A percentile compares a stretch with the other conserved stretches of the same genome.
Conservation (phyloP, 805 yeast species). For the Scheffersomyces stipitis region DNA sequence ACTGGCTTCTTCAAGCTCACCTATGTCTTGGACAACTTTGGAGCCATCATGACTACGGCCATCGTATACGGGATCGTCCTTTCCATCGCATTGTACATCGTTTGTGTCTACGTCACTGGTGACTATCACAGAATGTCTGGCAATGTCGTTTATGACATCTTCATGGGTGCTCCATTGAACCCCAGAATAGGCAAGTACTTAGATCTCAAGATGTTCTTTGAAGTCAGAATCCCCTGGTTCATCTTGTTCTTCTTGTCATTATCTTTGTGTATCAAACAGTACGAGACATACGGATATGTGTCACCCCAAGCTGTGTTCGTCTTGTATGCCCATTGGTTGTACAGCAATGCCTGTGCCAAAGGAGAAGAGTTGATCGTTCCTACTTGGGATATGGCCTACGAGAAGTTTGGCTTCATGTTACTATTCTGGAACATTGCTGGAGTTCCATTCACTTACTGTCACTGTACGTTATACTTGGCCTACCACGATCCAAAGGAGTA, state of each 20-base stretch:
- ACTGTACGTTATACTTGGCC: conserved; percentile 79
- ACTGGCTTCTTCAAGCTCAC: conserved; percentile 73
- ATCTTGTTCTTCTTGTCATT: conserved; percentile 75
- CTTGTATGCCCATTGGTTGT: conserved; percentile 85
- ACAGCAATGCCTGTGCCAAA: conserved; percentile 95
- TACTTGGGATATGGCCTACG: conserved; percentile 99
- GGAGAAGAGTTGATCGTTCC: conserved; percentile 98
- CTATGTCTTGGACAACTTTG: conserved; percentile 77
- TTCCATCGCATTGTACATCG: conserved; percentile 67
- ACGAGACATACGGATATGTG: conserved; percentile 75
- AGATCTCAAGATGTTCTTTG: conserved; percentile 96
- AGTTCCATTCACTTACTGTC: conserved; percentile 97
- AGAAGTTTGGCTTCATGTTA: conserved; percentile 98
- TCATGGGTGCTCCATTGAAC: conserved; percentile 97
- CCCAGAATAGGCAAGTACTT: conserved; percentile 86
- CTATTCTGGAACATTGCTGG: conserved; percentile 99
- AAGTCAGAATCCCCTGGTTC: conserved; percentile 97
- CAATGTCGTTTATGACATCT: conserved; percentile 82
- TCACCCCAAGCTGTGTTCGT: conserved; percentile 74
- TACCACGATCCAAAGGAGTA: conserved; percentile 86
- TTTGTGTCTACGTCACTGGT: conserved; percentile 61
- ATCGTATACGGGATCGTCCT: conserved; percentile 74
- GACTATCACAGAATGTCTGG: conserved; percentile 93
- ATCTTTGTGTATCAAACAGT: conserved; percentile 75
- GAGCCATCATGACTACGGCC: conserved; percentile 90